A percentile compares a stretch with the other conserved stretches of the same genome.
phyloP scores from a whole-genome alignment of 768 basidiomycete species.

The Rhodocollybia butyracea region DNA sequence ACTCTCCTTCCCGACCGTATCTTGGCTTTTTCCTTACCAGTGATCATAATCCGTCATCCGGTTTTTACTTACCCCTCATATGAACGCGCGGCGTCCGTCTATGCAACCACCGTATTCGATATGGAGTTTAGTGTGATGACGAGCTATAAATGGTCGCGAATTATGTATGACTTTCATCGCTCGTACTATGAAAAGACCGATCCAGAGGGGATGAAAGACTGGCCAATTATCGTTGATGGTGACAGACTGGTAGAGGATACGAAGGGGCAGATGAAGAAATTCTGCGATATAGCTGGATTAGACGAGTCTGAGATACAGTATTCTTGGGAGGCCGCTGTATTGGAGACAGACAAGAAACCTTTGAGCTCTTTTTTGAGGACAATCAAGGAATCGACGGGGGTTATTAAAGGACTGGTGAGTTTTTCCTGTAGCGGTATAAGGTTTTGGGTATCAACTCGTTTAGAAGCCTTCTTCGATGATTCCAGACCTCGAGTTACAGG shows the following conservation, averaged over 20 bases:
- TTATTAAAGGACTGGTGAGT: conserved; percentile 5
- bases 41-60: neutral
- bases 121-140: too few relatives aligned
- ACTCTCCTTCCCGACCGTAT: conserved; percentile 3
- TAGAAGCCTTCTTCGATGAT: too few relatives aligned
- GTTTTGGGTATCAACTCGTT: too few relatives aligned
- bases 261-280: neutral
- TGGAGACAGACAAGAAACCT: neutral
- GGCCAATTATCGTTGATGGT: too few relatives aligned
- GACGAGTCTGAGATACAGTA: conserved; percentile 1
- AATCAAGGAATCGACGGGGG: conserved; percentile 2
- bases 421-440: neutral
- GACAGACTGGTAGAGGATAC: neutral
- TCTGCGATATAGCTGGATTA: neutral
- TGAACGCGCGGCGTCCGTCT: too few relatives aligned
- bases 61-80: too few relatives aligned
- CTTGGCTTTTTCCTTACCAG: neutral
- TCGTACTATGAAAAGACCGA: too few relatives aligned
- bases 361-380: neutral
- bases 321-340: conserved; percentile 1
- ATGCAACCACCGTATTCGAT: too few relatives aligned
- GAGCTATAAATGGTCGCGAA: too few relatives aligned
- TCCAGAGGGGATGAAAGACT: too few relatives aligned
- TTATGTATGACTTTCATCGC: too few relatives aligned
- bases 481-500: too few relatives aligned